phyloP scores from a whole-genome alignment of 768 basidiomycete genomes.

The Mycena crocata region DNA sequence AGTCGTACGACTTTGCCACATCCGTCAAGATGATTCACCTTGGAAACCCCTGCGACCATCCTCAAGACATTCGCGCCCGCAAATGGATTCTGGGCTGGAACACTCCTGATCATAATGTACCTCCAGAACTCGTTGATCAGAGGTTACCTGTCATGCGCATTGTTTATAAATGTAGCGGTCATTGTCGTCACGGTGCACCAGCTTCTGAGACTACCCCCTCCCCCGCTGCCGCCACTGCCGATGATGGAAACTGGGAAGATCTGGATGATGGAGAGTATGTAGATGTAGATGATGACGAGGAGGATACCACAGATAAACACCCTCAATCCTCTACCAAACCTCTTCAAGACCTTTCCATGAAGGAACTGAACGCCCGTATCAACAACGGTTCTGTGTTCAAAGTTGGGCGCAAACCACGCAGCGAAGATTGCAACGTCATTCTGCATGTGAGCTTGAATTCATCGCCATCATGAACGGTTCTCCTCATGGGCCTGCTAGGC shows the following conservation, averaged over 20 bases:
- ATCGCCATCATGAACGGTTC: too few species aligned
- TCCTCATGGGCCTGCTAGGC: not conserved
- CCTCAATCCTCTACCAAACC: not conserved
- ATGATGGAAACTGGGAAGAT: not conserved
- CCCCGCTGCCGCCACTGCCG: not conserved
- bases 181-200: not conserved
- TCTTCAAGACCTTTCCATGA: not conserved
- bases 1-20: not conserved
- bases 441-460: not conserved
- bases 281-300: not conserved
- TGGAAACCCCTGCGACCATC: conserved; percentile 12
- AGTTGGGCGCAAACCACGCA: not conserved
- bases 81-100: conserved; percentile 6
- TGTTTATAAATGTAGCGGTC: not conserved
- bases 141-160: not conserved
- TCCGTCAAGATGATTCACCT: not conserved
- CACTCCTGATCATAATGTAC: not conserved
- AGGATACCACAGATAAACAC: not conserved
- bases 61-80: conserved; percentile 1
- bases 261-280: not conserved
- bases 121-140: not conserved
- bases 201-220: not conserved
- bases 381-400: not conserved
- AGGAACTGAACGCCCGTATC: not conserved
- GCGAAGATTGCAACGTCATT: not conserved